phyloP scores from a whole-genome alignment of 345 rosid species.

The Lumnitzera littorea region DNA sequence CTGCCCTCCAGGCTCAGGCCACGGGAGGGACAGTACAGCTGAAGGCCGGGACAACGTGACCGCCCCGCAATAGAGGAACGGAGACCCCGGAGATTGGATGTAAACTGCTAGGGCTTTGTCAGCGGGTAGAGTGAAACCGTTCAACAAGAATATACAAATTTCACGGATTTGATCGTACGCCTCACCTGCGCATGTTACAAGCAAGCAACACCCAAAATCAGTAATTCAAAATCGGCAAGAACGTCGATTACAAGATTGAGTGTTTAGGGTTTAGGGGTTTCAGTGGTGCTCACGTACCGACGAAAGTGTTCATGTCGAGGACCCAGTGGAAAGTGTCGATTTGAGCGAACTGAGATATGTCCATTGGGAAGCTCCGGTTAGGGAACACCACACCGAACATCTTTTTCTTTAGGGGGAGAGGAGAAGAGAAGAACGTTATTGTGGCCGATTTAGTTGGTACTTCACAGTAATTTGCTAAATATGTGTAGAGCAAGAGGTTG shows the following conservation, averaged over 20 bases:
- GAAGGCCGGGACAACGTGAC: slow-evolving; percentile 77
- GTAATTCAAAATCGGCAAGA: background rate
- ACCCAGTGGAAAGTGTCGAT: slow-evolving; percentile 92
- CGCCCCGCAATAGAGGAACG: slow-evolving; percentile 79
- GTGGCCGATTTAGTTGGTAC: no score
- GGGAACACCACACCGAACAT: slow-evolving; percentile 99
- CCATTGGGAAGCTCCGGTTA: slow-evolving; percentile 90
- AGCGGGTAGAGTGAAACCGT: slow-evolving; percentile 69
- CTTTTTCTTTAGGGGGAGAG: background rate
- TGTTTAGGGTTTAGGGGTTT: background rate
- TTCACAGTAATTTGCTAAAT: no score
- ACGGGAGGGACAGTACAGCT: slow-evolving; percentile 67
- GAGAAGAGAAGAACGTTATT: no score
- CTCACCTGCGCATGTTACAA: slow-evolving; percentile 42
- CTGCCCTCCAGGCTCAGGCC: slow-evolving; percentile 83
- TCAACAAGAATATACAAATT: slow-evolving; percentile 75
- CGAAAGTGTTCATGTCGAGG: slow-evolving; percentile 96
- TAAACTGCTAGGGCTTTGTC: slow-evolving; percentile 94
- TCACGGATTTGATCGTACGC: slow-evolving; percentile 77
- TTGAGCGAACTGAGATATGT: slow-evolving; percentile 79
- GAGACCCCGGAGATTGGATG: slow-evolving; percentile 83
- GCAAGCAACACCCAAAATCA: no score
- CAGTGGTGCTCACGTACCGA: slow-evolving; percentile 29
- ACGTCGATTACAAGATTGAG: background rate
- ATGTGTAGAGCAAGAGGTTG: no score